Evolutionary conservation across 1,284 basidiomycete species (phyloP), one percentile per base, ranked within the genome.

Genomic region (Ustilago cynodontis): DNA sequence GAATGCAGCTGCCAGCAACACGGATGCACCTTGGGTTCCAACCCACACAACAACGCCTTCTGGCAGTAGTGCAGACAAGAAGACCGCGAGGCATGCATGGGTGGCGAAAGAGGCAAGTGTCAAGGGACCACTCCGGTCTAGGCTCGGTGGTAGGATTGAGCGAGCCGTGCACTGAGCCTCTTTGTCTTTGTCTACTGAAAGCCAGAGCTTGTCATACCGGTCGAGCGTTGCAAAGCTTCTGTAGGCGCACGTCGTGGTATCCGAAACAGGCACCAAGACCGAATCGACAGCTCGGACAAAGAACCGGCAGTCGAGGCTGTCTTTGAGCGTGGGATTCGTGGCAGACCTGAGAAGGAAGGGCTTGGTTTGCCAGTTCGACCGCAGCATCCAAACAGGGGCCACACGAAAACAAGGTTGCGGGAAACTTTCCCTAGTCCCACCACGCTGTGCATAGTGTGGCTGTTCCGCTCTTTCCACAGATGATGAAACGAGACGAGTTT

Each of bases 1-100:
- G 37, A 35, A n/a, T 24, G 18, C 26, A 31, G 54, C n/a, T 56
- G 54, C 37, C 59, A 61, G 54, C 53, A 51, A 37, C 41, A 31
- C 14, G 35, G 11, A 58, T 47, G 55, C 31, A 8, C 28, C 16
- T n/a, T 10, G n/a, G 31, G 14, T 33, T 55, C 16, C 16, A 55
- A 49, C 70, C 70, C 70, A 72, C 64, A 29, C 60, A 63, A 72
- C 64, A 55, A 52, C 2, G 45, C 64, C 22, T 59, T 62, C 47
- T 53, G 24, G 50, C 31, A 20, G n/a, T 37, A 14, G 26, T 43
- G 39, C 37, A 57, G n/a, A 56, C 14, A 26, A n/a, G 33, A 47
- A 22, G n/a, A 28, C 8, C 14, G 4, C 24, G 11, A 49, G 47
- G 29, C 29, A n/a, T 52, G 29, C 50, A 33, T 52, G 41, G 28